Percentiles rank a stretch among this genome's conserved stretches.
Evolutionary conservation across 345 rosid species (phyloP).

Genomic region (Arabis alpina): DNA sequence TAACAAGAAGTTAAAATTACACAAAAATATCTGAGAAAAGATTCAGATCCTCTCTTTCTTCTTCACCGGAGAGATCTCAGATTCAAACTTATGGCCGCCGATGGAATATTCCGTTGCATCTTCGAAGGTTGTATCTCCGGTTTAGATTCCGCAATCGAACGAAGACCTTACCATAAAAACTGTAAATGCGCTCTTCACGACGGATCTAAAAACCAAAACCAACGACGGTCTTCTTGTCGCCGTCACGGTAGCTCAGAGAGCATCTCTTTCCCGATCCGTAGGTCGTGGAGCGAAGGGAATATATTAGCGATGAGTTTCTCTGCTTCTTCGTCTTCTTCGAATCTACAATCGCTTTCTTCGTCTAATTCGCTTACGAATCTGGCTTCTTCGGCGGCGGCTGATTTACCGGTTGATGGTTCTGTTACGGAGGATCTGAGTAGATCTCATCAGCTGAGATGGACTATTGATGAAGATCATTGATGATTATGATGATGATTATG

Average conservation of each 20-base stretch:
- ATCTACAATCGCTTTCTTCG: conserved; percentile 54
- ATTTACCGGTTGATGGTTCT: conserved; percentile 20
- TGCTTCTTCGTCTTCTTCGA: conserved; percentile 25
- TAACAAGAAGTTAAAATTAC: neutral
- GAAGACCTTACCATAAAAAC: conserved; percentile 77
- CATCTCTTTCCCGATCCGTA: conserved; percentile 68
- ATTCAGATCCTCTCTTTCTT: conserved; percentile 5
- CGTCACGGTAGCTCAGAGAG: conserved; percentile 42
- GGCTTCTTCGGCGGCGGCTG: neutral
- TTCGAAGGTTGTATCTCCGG: conserved; percentile 68
- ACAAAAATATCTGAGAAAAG: neutral
- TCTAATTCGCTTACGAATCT: conserved; percentile 46
- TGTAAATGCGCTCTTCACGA: conserved; percentile 67
- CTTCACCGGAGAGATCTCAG: conserved; percentile 37
- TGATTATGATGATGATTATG: conserved; percentile 21
- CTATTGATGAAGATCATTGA: conserved; percentile 29
- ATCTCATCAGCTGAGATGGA: conserved; percentile 36
- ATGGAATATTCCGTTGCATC: conserved; percentile 58
- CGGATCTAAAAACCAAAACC: conserved; percentile 37
- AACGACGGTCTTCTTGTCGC: conserved; percentile 39
- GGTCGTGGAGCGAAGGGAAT: conserved; percentile 73
- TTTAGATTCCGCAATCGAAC: conserved; percentile 53
- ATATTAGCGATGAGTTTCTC: conserved; percentile 48
- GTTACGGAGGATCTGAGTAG: conserved; percentile 25
- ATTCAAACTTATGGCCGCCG: conserved; percentile 33